Conservation (phyloP, 2,329 filamentous ascomycete genomes). For the Claviceps sp. region DNA sequence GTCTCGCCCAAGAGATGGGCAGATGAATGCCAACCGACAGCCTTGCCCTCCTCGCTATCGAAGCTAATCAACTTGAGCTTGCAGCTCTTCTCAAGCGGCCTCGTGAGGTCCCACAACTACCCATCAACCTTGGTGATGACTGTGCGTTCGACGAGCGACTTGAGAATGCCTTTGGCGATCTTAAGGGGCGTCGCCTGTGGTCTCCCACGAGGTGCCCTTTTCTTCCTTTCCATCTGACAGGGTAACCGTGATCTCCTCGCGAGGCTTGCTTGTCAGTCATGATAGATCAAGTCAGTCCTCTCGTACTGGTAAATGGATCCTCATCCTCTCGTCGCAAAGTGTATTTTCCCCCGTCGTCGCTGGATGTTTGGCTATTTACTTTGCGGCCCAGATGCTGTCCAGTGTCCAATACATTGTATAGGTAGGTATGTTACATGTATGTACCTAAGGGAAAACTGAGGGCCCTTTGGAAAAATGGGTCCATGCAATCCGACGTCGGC, state of each 20-base stretch:
- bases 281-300: background rate
- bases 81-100: conserved; percentile 73
- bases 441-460: too few relatives aligned
- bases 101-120: conserved; percentile 77
- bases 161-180: conserved; percentile 68
- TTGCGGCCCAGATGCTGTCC: too few relatives aligned
- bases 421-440: too few relatives aligned
- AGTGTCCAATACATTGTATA: too few relatives aligned
- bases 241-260: conserved; percentile 60
- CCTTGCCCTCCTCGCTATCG: conserved; percentile 51
- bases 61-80: conserved; percentile 77
- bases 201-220: conserved; percentile 77
- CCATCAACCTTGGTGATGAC: conserved; percentile 80
- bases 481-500: too few relatives aligned
- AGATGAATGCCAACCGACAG: conserved; percentile 95
- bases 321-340: background rate
- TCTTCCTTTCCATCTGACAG: conserved; percentile 59
- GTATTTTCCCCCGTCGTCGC: background rate
- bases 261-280: conserved; percentile 43
- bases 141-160: conserved; percentile 71
- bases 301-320: background rate
- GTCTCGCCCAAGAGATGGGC: conserved; percentile 95
- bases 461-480: too few relatives aligned
- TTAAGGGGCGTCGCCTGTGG: conserved; percentile 80
- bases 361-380: too few relatives aligned